Evolutionary conservation across 257 asterid genomes (phyloP), one percentile per base, ranked within the genome.

Genomic region (Avicennia marina): DNA sequence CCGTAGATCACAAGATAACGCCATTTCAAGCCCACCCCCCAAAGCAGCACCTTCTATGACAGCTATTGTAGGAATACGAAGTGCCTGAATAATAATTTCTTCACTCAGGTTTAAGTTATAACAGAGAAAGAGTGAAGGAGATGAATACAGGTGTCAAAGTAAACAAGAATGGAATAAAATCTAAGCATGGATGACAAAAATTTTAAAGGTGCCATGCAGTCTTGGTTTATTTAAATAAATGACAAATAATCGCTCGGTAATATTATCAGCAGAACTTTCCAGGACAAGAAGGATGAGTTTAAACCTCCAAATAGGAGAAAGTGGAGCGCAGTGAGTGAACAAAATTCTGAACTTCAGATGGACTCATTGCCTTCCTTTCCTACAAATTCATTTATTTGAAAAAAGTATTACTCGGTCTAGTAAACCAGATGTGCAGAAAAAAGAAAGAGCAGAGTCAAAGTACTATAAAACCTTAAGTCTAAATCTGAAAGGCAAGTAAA

Each of bases 1-100:
- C 24, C 98, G 82, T 60, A 91, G 90, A 84, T 91, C 98, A 76
- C 95, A 91, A 57, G 94, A 85, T 75, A 91, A 67, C 21, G 98
- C 88, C 96, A 91, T 79, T 82, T 91, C 98, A 53, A 91, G 78
- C 27, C 96, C 98, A 66, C 98, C 98, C 19, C 98, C 98, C 66
- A 91, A 65, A 26, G 98, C 95, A 57, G 68, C 82, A 51, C 98
- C 98, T 77, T 91, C 98, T 45, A 91, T 77, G 45, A 84, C 95
- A 49, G 96, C 98, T 68, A 91, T 83, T 17, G 96, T 83, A 33
- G 98, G 98, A 67, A 87, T 76, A 62, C 59, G 49, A 66, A 91
- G 86, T 53, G 67, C 86, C 96, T 90, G 79, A 55, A 60, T 29
- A 64, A 17, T 53, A 20, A 60, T 61, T 31, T 43, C 39, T 51